Evolutionary conservation across 768 basidiomycete species (phyloP).

Genomic region (Kwoniella botswanensis): DNA sequence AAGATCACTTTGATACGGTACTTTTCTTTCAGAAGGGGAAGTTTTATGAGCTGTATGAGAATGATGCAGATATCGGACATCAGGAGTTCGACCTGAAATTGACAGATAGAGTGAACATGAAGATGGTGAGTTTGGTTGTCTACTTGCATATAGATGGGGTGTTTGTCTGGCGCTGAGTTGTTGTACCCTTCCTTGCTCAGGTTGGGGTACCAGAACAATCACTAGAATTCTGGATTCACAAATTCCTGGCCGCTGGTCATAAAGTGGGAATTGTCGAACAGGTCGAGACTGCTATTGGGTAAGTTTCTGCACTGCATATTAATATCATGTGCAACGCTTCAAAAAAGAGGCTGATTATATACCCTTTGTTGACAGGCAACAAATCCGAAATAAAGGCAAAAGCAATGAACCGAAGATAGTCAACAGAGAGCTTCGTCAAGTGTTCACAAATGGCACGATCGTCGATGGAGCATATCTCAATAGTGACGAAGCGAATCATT

Average conservation of each 20-base stretch:
- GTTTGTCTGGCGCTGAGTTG: too few species aligned
- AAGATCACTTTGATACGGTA: slow-evolving; percentile 95
- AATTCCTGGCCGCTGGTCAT: slow-evolving; percentile 58
- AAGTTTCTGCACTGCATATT: slow-evolving; percentile 20
- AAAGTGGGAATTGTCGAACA: slow-evolving; percentile 90
- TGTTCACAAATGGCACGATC: slow-evolving; percentile 94
- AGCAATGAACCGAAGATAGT: slow-evolving; percentile 69
- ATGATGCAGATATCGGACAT: slow-evolving; percentile 89
- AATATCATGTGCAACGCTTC: background rate
- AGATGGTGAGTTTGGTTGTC: slow-evolving; percentile 70
- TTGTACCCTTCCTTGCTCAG: slow-evolving; percentile 58
- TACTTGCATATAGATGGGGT: background rate
- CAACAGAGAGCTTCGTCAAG: slow-evolving; percentile 86
- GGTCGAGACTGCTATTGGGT: slow-evolving; percentile 90
- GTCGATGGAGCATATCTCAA: slow-evolving; percentile 85
- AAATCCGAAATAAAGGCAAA: slow-evolving; percentile 77
- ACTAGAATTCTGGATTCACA: slow-evolving; percentile 72
- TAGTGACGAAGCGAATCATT: slow-evolving; percentile 94
- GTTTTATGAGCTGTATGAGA: slow-evolving; percentile 76
- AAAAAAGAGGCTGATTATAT: slow-evolving; percentile 1
- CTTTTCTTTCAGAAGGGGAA: slow-evolving; percentile 97
- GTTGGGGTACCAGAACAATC: slow-evolving; percentile 93
- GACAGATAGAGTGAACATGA: slow-evolving; percentile 90
- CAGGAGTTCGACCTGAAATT: slow-evolving; percentile 90
- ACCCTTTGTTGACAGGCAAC: slow-evolving; percentile 62